Conservation (phyloP, 352 stramenopile genomes). For the Globisporangium abappressorium region DNA sequence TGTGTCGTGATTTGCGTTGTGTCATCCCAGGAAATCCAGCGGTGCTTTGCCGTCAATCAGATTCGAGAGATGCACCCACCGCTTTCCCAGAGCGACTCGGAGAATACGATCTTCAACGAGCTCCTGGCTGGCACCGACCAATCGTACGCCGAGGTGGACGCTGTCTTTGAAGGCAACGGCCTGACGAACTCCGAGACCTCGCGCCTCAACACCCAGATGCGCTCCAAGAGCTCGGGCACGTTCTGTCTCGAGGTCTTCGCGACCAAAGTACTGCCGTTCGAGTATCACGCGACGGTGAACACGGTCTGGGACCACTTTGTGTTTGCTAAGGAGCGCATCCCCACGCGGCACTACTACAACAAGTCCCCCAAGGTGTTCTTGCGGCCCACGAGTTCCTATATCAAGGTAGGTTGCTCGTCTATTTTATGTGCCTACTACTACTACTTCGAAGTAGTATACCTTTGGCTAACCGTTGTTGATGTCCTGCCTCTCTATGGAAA, state of each 20-base stretch:
- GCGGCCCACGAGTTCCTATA: conserved; percentile 5
- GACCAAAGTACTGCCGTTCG: conserved; percentile 33
- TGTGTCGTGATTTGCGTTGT: background rate
- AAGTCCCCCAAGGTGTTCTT: conserved; percentile 20
- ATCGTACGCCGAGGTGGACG: conserved; percentile 25
- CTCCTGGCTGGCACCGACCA: conserved; percentile 21
- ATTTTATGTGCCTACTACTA: background rate
- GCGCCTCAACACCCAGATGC: conserved; percentile 25
- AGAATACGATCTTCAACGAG: conserved; percentile 18
- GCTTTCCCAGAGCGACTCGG: background rate
- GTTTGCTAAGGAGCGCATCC: conserved; percentile 22
- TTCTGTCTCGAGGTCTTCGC: conserved; percentile 29
- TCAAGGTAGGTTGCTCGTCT: conserved; percentile 8
- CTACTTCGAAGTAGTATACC: background rate
- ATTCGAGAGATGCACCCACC: background rate
- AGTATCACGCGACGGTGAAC: conserved; percentile 21
- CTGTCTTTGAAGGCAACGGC: conserved; percentile 22
- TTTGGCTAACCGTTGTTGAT: background rate
- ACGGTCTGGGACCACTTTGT: conserved; percentile 42
- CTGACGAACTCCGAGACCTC: conserved; percentile 20
- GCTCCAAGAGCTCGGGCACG: conserved; percentile 20
- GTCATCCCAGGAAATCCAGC: background rate
- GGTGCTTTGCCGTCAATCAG: conserved; percentile 1
- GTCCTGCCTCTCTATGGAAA: background rate
- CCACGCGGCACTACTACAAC: conserved; percentile 35